These are phyloP conservation scores for Trypanosoma lewisi DNA, from an alignment of 208 protist genomes.

Conservation along the genomic window DNA sequence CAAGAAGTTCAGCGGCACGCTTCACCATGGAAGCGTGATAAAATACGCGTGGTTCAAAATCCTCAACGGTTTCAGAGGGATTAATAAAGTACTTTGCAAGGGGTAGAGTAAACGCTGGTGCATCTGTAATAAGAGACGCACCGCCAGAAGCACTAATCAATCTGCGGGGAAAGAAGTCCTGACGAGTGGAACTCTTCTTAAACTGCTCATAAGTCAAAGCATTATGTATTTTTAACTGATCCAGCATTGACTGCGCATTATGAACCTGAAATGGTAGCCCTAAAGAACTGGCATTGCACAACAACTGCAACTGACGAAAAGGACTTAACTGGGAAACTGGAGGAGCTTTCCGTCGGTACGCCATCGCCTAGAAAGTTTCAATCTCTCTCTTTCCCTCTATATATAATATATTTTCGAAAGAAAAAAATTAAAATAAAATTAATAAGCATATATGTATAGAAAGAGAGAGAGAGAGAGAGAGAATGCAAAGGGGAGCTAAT, in stretches of 20 bases:
- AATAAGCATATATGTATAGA: background rate
- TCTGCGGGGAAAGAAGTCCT: conserved; percentile 58
- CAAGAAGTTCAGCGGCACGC: conserved; percentile 11
- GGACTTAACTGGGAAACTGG: conserved; percentile 41
- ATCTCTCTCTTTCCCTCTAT: background rate
- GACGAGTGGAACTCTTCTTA: conserved; percentile 45
- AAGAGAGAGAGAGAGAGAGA: background rate
- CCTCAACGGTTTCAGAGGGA: conserved; percentile 34
- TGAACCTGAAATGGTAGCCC: conserved; percentile 76
- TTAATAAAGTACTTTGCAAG: conserved; percentile 77
- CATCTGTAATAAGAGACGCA: conserved; percentile 20
- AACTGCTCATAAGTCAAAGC: conserved; percentile 50
- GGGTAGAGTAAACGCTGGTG: conserved; percentile 44
- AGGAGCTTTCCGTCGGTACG: conserved; percentile 63
- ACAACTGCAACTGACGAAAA: conserved; percentile 52
- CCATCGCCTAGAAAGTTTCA: conserved; percentile 30
- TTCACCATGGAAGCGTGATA: conserved; percentile 55
- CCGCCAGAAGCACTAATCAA: conserved; percentile 19
- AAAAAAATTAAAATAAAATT: conserved; percentile 5
- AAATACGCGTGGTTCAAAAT: conserved; percentile 65
- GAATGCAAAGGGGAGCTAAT: background rate
- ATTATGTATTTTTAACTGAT: conserved; percentile 55
- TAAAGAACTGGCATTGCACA: conserved; percentile 51
- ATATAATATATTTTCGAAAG: no score
- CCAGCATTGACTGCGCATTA: conserved; percentile 67